These are phyloP conservation scores for Rhodotorula sp. DNA, from an alignment of 1,284 basidiomycete species.

Conservation along the genomic window DNA sequence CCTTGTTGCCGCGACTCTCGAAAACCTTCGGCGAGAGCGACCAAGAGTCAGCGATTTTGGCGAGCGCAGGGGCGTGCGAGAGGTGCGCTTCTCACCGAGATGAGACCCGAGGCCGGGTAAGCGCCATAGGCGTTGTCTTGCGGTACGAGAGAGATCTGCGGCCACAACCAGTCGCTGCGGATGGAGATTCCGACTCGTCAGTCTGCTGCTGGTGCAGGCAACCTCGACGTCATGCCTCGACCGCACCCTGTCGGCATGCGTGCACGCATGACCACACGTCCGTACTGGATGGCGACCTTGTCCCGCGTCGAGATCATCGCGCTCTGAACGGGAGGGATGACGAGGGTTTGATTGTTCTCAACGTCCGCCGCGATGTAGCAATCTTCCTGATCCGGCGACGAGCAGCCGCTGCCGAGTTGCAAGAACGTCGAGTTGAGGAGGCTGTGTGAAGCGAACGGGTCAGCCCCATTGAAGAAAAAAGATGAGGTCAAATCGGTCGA, in stretches of 20 bases:
- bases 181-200: background rate
- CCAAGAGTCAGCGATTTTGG: too few species aligned
- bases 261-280: constrained; percentile 17
- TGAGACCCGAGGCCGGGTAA: constrained; percentile 25
- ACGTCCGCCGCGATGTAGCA: constrained; percentile 24
- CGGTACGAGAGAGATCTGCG: constrained; percentile 29
- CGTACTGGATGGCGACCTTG: constrained; percentile 26
- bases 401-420: constrained; percentile 25
- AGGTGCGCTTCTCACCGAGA: constrained; percentile 1
- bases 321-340: constrained; percentile 25
- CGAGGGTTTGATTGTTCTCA: constrained; percentile 23
- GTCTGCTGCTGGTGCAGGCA: background rate
- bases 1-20: constrained; percentile 28
- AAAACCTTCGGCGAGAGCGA: constrained; percentile 5
- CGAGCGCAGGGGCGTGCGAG: background rate
- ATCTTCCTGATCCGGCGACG: constrained; percentile 20
- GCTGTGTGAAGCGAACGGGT: background rate
- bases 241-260: constrained; percentile 28
- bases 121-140: constrained; percentile 20
- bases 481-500: background rate
- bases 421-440: constrained; percentile 22
- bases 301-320: constrained; percentile 27
- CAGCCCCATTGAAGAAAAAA: background rate
- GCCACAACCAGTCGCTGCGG: constrained; percentile 31
- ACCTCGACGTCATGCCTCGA: too few species aligned